Evolutionary conservation across 2,329 filamentous ascomycete genomes (phyloP), one percentile per base, ranked within the genome.

Genomic region (Lachnellula subtilissima): DNA sequence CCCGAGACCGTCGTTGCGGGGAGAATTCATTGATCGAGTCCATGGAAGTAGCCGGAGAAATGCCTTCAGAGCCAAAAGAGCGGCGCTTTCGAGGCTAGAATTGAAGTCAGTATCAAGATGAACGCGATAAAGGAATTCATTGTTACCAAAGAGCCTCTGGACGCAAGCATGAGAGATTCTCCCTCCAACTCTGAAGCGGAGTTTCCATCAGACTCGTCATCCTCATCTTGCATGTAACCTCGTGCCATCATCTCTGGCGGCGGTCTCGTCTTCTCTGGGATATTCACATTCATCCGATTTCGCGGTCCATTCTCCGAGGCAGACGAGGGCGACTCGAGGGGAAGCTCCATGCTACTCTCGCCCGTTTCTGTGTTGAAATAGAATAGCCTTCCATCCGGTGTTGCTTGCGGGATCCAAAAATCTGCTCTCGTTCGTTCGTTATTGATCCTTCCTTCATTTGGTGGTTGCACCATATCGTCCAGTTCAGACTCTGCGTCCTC

Each of bases 341-440:
- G 94, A 58, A 99, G 77, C 70, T 99, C 94, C 84, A 92, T 94
- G 61, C 89, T 95, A 69, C 89, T 95, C 68, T 95, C 91, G 54
- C 93, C 92, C 0, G 94, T 99, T 76, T 97, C 85, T 60, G 93
- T 97, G 73, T 99, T 99, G 80, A 96, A 97, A 75, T 97, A 99
- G 74, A 95, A 99, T 23, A 99, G 75, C 55, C 92, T 83, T 53
- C 94, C 94, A 70, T 97, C 92, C 1, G 90, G 84, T 0, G 94
- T 99, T 14, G 92, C 94, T 75, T 99, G 94, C 17, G 94, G 94
- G 64, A 99, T 96, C 94, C 94, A 99, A 70, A 96, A 99, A 63
- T 95, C 93, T 47, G 93, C 91, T 70, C 93, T 86, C 65, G 94
- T 92, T 68, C 89, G 88, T 67, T 87, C 86, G 61, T 74, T 78